These are phyloP conservation scores for Aspergillus sp. DNA, from an alignment of 2,329 filamentous ascomycete species.

Conservation along the genomic window DNA sequence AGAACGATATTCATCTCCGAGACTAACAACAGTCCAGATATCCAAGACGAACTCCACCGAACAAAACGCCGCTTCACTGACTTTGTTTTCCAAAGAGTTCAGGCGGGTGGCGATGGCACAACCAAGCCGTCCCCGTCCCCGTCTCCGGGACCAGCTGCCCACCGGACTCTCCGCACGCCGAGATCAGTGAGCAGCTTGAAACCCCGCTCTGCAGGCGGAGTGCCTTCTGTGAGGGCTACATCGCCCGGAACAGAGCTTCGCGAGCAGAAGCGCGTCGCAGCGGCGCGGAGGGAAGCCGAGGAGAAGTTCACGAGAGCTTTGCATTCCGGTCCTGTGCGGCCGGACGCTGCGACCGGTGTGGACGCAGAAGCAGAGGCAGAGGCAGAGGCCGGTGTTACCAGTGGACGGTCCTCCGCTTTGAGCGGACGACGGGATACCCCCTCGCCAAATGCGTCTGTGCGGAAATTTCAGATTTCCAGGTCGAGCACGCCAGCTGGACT, in stretches of 20 bases:
- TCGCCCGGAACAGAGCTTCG: slow-evolving; percentile 34
- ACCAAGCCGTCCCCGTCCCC: slow-evolving; percentile 8
- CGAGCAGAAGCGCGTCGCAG: slow-evolving; percentile 22
- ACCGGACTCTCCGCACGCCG: slow-evolving; percentile 21
- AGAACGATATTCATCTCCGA: not conserved
- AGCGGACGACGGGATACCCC: slow-evolving; percentile 9
- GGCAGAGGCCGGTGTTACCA: not conserved
- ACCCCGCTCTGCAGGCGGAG: slow-evolving; percentile 12
- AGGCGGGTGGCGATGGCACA: slow-evolving; percentile 12
- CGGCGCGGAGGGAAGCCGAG: slow-evolving; percentile 19
- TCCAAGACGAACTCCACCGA: slow-evolving; percentile 35
- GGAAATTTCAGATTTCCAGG: slow-evolving; percentile 33
- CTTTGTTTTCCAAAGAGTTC: slow-evolving; percentile 38
- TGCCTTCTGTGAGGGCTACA: slow-evolving; percentile 34
- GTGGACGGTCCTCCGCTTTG: slow-evolving; percentile 5
- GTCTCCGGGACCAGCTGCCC: slow-evolving; percentile 12
- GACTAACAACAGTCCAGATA: slow-evolving; percentile 25
- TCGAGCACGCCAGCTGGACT: slow-evolving; percentile 19
- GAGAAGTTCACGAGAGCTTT: slow-evolving; percentile 21
- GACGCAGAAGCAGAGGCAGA: slow-evolving; percentile 1
- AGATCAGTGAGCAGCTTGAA: slow-evolving; percentile 26
- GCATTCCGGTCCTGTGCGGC: slow-evolving; percentile 11
- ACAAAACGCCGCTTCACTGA: slow-evolving; percentile 41
- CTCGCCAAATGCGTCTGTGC: slow-evolving; percentile 18
- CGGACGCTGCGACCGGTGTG: slow-evolving; percentile 1